Conservation (phyloP, 805 yeast species). For the Zygoascus bituminiphila region DNA sequence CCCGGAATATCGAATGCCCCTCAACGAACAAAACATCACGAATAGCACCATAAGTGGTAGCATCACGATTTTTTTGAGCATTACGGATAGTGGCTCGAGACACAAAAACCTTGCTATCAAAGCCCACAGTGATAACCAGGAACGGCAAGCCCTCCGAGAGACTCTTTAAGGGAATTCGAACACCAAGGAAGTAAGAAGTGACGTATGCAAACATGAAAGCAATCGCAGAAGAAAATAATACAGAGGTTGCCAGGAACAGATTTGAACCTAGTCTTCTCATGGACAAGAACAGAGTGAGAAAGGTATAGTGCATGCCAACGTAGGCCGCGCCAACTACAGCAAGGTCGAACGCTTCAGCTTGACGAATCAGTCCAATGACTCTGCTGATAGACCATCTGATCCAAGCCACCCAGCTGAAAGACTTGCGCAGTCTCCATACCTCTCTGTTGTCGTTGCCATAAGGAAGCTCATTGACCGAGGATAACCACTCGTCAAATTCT, state of each 20-base stretch:
- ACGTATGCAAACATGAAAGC: conserved; percentile 77
- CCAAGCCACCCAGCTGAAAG: conserved; percentile 32
- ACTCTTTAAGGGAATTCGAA: conserved; percentile 60
- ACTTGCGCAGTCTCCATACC: conserved; percentile 20
- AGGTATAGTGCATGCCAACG: conserved; percentile 78
- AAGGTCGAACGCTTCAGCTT: conserved; percentile 83
- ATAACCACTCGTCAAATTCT: conserved; percentile 26
- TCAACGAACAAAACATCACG: conserved; percentile 30
- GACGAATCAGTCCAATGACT: conserved; percentile 31
- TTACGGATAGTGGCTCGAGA: conserved; percentile 36
- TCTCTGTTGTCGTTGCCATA: conserved; percentile 11
- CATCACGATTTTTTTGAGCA: conserved; percentile 12
- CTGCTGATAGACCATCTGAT: conserved; percentile 27
- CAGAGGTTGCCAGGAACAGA: conserved; percentile 78
- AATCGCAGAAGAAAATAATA: conserved; percentile 68
- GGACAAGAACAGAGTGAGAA: conserved; percentile 63
- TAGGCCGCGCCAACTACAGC: conserved; percentile 73
- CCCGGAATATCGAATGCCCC: conserved; percentile 55
- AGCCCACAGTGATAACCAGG: conserved; percentile 85
- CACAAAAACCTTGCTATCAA: conserved; percentile 71
- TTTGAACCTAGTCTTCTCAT: conserved; percentile 75
- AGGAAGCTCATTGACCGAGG: conserved; percentile 16
- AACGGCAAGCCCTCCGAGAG: conserved; percentile 90
- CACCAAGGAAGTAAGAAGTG: conserved; percentile 46
- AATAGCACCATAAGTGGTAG: conserved; percentile 32